Percentiles rank a stretch among this genome's conserved stretches.
Conservation (phyloP, 345 rosid genomes). For the Aquilaria yunnanensis region DNA sequence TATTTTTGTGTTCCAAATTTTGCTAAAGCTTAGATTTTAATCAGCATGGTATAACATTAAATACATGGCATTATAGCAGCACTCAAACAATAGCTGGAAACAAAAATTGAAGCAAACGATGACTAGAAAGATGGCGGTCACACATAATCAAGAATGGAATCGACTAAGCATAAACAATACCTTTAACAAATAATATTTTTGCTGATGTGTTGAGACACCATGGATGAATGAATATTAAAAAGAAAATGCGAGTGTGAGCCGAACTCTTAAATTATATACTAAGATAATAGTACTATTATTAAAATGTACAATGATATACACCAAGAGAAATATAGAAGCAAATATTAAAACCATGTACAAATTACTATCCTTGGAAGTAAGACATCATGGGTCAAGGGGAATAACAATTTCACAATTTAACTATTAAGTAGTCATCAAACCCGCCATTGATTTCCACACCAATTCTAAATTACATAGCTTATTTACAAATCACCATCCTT, state of each 20-base stretch:
- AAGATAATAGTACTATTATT: too few relatives aligned
- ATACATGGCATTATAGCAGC: conserved; percentile 3
- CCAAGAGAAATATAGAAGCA: not conserved
- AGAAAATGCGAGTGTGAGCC: conserved; percentile 32
- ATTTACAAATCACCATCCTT: too few relatives aligned
- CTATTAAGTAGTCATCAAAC: too few relatives aligned
- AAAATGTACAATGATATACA: conserved; percentile 6
- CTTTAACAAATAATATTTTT: conserved; percentile 96
- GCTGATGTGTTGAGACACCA: conserved; percentile 51
- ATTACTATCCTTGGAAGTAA: too few relatives aligned
- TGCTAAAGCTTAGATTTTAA: conserved; percentile 25
- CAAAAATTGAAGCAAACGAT: not conserved
- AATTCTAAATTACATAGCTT: too few relatives aligned
- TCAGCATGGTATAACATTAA: conserved; percentile 7
- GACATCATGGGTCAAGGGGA: too few relatives aligned
- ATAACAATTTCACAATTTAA: too few relatives aligned
- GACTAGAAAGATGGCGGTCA: not conserved
- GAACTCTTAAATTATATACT: conserved; percentile 12
- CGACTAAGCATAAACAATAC: conserved; percentile 22
- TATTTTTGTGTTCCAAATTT: conserved; percentile 96
- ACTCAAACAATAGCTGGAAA: not conserved
- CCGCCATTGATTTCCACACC: too few relatives aligned
- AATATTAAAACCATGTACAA: too few relatives aligned
- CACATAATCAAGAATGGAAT: not conserved
- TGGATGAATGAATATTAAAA: conserved; percentile 20